Evolutionary conservation across 2,329 filamentous ascomycete genomes (phyloP).

Genomic region (Venturia oleaginea): DNA sequence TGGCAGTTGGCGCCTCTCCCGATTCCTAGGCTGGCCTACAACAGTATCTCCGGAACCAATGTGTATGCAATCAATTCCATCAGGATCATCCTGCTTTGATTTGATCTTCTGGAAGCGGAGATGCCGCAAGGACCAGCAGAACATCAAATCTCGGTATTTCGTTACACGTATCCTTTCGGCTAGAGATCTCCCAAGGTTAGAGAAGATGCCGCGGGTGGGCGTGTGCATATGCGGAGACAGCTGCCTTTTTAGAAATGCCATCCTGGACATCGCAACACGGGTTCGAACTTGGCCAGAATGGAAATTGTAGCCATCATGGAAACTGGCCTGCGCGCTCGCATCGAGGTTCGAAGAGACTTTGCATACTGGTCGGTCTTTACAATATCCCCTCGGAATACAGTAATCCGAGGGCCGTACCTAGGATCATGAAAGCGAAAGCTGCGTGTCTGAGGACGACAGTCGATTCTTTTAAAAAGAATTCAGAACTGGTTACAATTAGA

Average conservation of each 20-base stretch:
- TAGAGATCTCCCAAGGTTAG: neutral
- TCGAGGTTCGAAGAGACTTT: neutral
- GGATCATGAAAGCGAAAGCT: no score
- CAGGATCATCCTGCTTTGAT: neutral
- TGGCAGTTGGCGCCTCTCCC: neutral
- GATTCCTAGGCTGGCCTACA: neutral
- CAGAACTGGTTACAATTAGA: no score
- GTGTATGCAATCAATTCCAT: neutral
- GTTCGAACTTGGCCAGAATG: neutral
- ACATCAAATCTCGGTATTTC: neutral
- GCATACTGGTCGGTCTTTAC: neutral
- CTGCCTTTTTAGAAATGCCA: neutral
- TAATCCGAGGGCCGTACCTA: neutral
- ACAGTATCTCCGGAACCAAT: neutral
- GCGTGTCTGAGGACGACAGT: no score
- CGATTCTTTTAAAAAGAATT: no score
- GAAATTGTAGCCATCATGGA: neutral
- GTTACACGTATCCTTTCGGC: neutral
- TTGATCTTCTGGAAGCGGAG: neutral
- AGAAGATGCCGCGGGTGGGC: neutral
- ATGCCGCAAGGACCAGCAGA: neutral
- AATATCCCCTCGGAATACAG: neutral
- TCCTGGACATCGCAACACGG: neutral
- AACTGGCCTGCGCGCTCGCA: neutral
- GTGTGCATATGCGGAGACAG: neutral